phyloP scores from a whole-genome alignment of 805 yeast genomes.

The Lachancea quebecensis region DNA sequence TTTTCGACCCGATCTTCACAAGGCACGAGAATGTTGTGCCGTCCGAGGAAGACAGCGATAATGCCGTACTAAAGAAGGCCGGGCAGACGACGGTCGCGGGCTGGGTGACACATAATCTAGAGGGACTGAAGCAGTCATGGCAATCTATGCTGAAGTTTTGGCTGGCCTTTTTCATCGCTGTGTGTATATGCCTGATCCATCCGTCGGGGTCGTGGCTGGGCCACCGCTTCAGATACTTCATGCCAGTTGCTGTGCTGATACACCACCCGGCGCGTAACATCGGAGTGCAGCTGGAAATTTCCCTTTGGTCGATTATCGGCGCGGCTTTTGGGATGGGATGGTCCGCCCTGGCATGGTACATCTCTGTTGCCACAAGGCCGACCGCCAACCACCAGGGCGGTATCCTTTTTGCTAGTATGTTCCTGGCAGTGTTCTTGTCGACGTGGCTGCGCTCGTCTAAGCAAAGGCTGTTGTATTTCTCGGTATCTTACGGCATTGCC shows the following conservation, averaged over 20 bases:
- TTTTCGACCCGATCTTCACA: slow-evolving; percentile 40
- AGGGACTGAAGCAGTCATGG: slow-evolving; percentile 12
- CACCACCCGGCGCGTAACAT: slow-evolving; percentile 43
- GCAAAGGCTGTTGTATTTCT: slow-evolving; percentile 35
- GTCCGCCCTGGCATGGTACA: slow-evolving; percentile 37
- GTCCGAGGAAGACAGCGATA: neutral
- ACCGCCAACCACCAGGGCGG: slow-evolving; percentile 41
- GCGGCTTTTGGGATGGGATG: slow-evolving; percentile 38
- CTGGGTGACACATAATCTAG: neutral
- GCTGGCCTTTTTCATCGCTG: slow-evolving; percentile 36
- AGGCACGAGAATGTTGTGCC: slow-evolving; percentile 20
- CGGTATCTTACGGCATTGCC: slow-evolving; percentile 33
- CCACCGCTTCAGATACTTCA: slow-evolving; percentile 31
- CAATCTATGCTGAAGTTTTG: slow-evolving; percentile 28
- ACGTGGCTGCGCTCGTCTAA: slow-evolving; percentile 38
- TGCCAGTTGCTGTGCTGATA: slow-evolving; percentile 37
- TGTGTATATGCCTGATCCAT: slow-evolving; percentile 34
- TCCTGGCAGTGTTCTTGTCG: slow-evolving; percentile 33
- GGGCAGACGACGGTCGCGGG: neutral
- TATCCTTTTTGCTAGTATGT: slow-evolving; percentile 37
- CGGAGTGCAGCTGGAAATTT: slow-evolving; percentile 43
- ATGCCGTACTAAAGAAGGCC: neutral
- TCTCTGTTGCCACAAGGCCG: slow-evolving; percentile 37
- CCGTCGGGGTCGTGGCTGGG: slow-evolving; percentile 41
- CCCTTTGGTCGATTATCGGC: slow-evolving; percentile 36